Evolutionary conservation across 1,284 basidiomycete species (phyloP), one percentile per base, ranked within the genome.

Genomic region (Pseudozyma sp.): DNA sequence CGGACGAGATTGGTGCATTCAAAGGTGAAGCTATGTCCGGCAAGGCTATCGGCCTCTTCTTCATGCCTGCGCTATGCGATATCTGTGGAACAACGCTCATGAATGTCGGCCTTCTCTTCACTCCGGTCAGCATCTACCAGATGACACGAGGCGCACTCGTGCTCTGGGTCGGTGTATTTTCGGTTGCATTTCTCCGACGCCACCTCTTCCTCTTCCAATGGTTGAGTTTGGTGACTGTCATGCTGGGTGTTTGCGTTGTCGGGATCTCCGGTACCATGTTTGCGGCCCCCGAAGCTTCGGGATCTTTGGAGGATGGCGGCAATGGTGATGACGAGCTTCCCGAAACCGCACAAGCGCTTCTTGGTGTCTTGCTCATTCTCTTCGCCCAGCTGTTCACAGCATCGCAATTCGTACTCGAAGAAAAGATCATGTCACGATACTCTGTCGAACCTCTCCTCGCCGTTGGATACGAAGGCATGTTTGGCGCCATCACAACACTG

Each of bases 71-170:
- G 35, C 86, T 89, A 44, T 95, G 92, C 85, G 94, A 95, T 86
- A 90, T 95, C 50, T 92, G 92, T 82, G 93, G 90, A 43, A 94
- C 93, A 34, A 95, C 93, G 74, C 92, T 94, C 78, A 97, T 97
- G 95, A 97, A 97, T 81, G 88, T 95, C 78, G 95, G 95, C 62
- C 89, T 98, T 56, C 89, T 98, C 52, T 94, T 96, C 85, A 96
- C 94, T 1, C 95, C 95, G 25, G 96, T 98, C 47, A 97, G 94
- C 55, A 94, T 99, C 80, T 98, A 93, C 88, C 96, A 87, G 61
- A 98, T 98, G 96, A 94, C 93, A 44, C 90, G 97, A 72, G 97
- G 97, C 45, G 93, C 95, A 13, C 90, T 99, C 61, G 96, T 99
- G 56, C 90, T 99, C 56, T 99, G 97, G 87, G 97, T 99, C 71